Percentiles rank a stretch among this genome's conserved stretches.
Conservation (phyloP, 352 stramenopile genomes). For the Globisporangium lucens region DNA sequence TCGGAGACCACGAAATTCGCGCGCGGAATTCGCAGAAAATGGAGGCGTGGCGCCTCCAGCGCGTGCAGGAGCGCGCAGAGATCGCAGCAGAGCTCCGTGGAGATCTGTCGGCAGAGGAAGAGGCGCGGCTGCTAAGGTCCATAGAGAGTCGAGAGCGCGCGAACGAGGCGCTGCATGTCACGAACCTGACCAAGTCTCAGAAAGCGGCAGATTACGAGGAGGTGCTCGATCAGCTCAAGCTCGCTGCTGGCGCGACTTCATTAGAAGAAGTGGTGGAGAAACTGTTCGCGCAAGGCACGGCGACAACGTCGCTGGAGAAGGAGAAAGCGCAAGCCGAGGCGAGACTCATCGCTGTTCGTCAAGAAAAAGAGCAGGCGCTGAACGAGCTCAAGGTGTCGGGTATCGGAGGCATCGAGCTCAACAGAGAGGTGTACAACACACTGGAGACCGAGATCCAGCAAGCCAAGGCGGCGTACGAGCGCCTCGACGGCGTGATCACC, state of each 20-base stretch:
- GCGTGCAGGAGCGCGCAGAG: constrained; percentile 67
- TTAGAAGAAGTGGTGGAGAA: constrained; percentile 71
- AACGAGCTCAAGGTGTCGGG: constrained; percentile 82
- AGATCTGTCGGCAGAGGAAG: constrained; percentile 66
- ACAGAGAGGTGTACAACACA: constrained; percentile 78
- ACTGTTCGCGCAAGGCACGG: constrained; percentile 56
- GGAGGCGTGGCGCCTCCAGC: constrained; percentile 70
- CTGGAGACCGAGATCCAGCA: constrained; percentile 76
- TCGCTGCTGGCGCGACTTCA: constrained; percentile 51
- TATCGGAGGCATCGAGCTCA: constrained; percentile 73
- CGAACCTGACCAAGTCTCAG: constrained; percentile 66
- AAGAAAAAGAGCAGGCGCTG: constrained; percentile 64
- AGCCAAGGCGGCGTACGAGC: constrained; percentile 66
- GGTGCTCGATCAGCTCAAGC: constrained; percentile 60
- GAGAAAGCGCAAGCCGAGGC: constrained; percentile 69
- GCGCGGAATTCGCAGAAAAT: constrained; percentile 81
- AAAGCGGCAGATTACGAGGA: constrained; percentile 69
- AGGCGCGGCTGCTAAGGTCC: constrained; percentile 43
- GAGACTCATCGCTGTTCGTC: constrained; percentile 41
- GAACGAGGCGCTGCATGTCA: constrained; percentile 57
- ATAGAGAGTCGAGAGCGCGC: constrained; percentile 68
- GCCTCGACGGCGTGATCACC: constrained; percentile 70
- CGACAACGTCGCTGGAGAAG: constrained; percentile 61
- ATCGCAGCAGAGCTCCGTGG: constrained; percentile 74
- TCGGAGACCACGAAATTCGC: constrained; percentile 73